Conservation (phyloP, 257 asterid genomes). For the Penstemon barbatus region DNA sequence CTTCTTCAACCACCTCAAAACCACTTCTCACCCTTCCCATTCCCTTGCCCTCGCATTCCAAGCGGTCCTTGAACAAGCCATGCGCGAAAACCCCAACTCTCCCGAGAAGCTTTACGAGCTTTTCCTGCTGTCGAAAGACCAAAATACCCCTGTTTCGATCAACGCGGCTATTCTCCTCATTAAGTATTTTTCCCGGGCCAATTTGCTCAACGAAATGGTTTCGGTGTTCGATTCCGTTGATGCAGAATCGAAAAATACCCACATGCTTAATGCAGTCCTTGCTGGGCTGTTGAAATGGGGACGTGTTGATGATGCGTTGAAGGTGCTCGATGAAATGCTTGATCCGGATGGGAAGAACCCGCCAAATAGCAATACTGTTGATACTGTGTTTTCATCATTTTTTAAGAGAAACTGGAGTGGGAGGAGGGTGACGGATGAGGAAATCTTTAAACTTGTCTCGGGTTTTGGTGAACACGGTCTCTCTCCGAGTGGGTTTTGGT, state of each 20-base stretch:
- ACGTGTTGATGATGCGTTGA: slow-evolving; percentile 55
- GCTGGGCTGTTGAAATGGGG: slow-evolving; percentile 43
- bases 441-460: slow-evolving; percentile 45
- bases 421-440: slow-evolving; percentile 47
- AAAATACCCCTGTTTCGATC: slow-evolving; percentile 43
- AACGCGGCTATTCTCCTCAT: slow-evolving; percentile 61
- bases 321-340: slow-evolving; percentile 82
- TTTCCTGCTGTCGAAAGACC: slow-evolving; percentile 42
- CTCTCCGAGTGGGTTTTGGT: slow-evolving; percentile 39
- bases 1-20: slow-evolving; percentile 50
- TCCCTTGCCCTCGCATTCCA: slow-evolving; percentile 59
- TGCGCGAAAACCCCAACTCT: slow-evolving; percentile 39
- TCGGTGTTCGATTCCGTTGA: slow-evolving; percentile 42
- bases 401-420: slow-evolving; percentile 46
- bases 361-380: slow-evolving; percentile 51
- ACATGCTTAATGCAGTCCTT: slow-evolving; percentile 49
- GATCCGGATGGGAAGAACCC: slow-evolving; percentile 28
- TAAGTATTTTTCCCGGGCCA: slow-evolving; percentile 45
- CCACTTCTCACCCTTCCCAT: slow-evolving; percentile 25
- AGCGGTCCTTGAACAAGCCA: slow-evolving; percentile 59
- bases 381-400: slow-evolving; percentile 38
- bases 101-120: slow-evolving; percentile 49
- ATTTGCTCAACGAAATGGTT: slow-evolving; percentile 52
- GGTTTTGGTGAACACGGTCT: slow-evolving; percentile 46
- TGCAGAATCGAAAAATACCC: slow-evolving; percentile 37